Evolutionary conservation across 2,329 filamentous ascomycete genomes (phyloP).

Genomic region (Ophiocordyceps camponoti-rufipedis): DNA sequence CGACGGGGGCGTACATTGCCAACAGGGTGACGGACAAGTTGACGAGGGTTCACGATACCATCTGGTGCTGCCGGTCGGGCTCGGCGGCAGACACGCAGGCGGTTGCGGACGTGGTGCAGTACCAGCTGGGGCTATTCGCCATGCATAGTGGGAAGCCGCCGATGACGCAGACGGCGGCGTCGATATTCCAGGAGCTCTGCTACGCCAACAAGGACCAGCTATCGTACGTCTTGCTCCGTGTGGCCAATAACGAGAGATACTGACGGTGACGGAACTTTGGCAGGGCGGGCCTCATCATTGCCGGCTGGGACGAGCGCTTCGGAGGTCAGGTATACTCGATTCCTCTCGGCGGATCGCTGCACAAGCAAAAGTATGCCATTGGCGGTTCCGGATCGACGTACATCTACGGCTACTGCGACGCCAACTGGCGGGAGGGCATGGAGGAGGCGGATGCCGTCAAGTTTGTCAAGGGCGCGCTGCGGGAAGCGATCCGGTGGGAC

Average conservation of each 20-base stretch:
- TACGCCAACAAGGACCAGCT: conserved; percentile 93
- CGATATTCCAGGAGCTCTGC: conserved; percentile 95
- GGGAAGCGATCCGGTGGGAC: conserved; percentile 98
- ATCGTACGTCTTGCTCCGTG: conserved; percentile 39
- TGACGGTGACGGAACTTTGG: neutral
- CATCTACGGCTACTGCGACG: conserved; percentile 97
- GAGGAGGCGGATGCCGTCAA: conserved; percentile 74
- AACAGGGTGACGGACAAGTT: conserved; percentile 99
- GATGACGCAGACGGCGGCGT: conserved; percentile 85
- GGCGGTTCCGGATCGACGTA: conserved; percentile 95
- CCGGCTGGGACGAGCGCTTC: conserved; percentile 90
- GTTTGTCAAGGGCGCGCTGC: conserved; percentile 82
- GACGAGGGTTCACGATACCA: conserved; percentile 94
- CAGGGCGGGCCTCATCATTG: conserved; percentile 93
- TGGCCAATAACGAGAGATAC: neutral
- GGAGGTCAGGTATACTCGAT: conserved; percentile 97
- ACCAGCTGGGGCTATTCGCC: conserved; percentile 84
- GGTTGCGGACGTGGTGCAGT: conserved; percentile 93
- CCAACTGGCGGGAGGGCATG: conserved; percentile 92
- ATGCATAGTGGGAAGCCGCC: conserved; percentile 79
- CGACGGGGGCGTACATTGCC: conserved; percentile 93
- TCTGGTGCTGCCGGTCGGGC: conserved; percentile 98
- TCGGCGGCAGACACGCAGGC: conserved; percentile 96
- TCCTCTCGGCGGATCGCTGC: conserved; percentile 84
- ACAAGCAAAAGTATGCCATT: conserved; percentile 94